Percentiles rank a stretch among this genome's conserved stretches.
phyloP scores from a whole-genome alignment of 371 early-diverging fungal genomes.

The Mortierella sp. region DNA sequence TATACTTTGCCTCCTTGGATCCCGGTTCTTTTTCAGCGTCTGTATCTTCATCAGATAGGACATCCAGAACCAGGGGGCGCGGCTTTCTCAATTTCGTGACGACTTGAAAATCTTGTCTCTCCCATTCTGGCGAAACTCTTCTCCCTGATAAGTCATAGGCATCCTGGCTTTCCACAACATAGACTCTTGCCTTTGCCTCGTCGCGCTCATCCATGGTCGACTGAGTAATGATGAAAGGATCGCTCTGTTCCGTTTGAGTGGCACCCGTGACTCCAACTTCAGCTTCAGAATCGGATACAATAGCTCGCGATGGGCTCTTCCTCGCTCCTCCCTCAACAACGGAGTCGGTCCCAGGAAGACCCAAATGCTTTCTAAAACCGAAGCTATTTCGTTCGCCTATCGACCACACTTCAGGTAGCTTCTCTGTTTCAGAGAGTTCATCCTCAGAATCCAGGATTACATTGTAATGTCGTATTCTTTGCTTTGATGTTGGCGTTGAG shows the following conservation, averaged over 20 bases:
- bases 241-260: not conserved
- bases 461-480: constrained; percentile 34
- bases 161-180: constrained; percentile 18
- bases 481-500: constrained; percentile 42
- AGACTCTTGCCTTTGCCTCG: not conserved
- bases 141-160: not conserved
- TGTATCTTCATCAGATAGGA: constrained; percentile 17
- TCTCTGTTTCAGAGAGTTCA: constrained; percentile 26
- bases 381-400: not conserved
- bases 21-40: not conserved
- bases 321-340: not conserved
- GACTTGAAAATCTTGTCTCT: not conserved
- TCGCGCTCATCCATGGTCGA: not conserved
- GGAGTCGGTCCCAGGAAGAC: constrained; percentile 19
- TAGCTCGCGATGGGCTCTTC: constrained; percentile 3
- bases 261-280: constrained; percentile 11
- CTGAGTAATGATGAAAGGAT: not conserved
- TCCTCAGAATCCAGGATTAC: constrained; percentile 45
- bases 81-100: constrained; percentile 29
- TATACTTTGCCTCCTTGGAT: not conserved
- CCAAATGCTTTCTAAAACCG: constrained; percentile 19
- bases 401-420: not conserved
- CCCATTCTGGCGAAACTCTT: not conserved
- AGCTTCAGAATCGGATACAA: constrained; percentile 39
- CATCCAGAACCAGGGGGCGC: constrained; percentile 24